Conservation (phyloP, 805 yeast genomes). For the Ogataea trehalophila region DNA sequence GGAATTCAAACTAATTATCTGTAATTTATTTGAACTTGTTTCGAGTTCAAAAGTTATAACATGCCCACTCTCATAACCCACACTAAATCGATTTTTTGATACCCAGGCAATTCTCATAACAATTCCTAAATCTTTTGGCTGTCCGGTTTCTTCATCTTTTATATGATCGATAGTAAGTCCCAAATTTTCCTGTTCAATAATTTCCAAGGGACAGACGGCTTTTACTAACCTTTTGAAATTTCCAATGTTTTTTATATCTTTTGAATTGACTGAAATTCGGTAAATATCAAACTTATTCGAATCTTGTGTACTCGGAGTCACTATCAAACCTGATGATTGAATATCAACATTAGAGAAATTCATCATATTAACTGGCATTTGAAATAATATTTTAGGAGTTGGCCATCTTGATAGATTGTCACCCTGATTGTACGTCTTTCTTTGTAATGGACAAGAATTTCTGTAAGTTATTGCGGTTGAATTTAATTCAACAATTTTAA, state of each 20-base stretch:
- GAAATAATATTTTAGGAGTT: constrained; percentile 30
- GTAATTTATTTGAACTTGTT: constrained; percentile 12
- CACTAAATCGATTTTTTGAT: constrained; percentile 28
- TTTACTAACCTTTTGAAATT: constrained; percentile 30
- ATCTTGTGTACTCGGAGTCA: constrained; percentile 61
- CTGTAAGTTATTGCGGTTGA: constrained; percentile 12
- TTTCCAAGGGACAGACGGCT: constrained; percentile 28
- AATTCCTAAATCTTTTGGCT: constrained; percentile 48
- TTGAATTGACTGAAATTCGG: constrained; percentile 21
- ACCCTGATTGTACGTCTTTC: constrained; percentile 14
- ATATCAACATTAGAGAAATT: constrained; percentile 66
- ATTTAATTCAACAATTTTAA: constrained; percentile 14
- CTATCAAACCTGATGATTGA: constrained; percentile 20
- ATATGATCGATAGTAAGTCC: constrained; percentile 14
- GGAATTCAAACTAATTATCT: constrained; percentile 18
- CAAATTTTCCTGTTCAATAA: constrained; percentile 20
- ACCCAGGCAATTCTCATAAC: constrained; percentile 54
- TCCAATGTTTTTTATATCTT: not conserved
- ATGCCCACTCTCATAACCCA: constrained; percentile 78
- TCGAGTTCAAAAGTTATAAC: constrained; percentile 31
- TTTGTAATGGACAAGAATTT: constrained; percentile 13
- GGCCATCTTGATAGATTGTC: constrained; percentile 17
- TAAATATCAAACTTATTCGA: constrained; percentile 66
- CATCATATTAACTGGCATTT: constrained; percentile 66
- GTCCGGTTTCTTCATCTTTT: constrained; percentile 13